Percentiles rank a stretch among this genome's conserved stretches.
Evolutionary conservation across 148 eudicot genomes (phyloP).

Genomic region (Rhododendron mucronatum): DNA sequence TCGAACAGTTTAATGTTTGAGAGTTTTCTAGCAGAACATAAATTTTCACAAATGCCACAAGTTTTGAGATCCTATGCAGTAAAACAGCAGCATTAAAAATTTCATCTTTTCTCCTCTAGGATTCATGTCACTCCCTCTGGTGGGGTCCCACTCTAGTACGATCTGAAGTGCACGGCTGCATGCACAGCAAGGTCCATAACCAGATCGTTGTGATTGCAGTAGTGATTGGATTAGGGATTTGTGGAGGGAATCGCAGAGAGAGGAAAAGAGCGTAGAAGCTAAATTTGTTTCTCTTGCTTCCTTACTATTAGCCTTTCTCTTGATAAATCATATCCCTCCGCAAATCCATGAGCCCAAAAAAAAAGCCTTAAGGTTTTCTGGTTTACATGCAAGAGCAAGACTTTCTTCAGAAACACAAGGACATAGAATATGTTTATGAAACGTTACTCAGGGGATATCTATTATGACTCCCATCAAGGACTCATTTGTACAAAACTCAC

Average conservation of each 20-base stretch:
- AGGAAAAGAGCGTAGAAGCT: no score
- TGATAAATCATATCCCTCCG: neutral
- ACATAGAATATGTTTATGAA: no score
- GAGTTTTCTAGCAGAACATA: neutral
- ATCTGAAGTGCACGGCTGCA: neutral
- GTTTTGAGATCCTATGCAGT: neutral
- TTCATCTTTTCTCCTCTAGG: neutral
- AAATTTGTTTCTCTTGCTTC: no score
- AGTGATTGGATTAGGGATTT: no score
- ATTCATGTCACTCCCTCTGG: no score
- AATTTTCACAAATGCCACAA: no score
- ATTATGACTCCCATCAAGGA: neutral
- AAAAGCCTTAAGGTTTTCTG: no score
- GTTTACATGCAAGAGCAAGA: no score
- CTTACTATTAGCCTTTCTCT: neutral
- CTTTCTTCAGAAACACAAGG: no score
- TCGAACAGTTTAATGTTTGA: neutral
- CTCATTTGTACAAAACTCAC: conserved; percentile 10
- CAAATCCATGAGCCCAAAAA: neutral
- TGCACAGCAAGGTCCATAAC: neutral
- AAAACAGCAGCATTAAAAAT: neutral
- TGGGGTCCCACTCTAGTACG: neutral
- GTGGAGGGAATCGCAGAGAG: no score
- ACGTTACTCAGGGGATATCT: neutral
- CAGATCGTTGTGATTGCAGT: neutral